Percentiles rank a stretch among this genome's conserved stretches.
phyloP scores from a whole-genome alignment of 257 asterid species.

The Solanum ahanhuiri region DNA sequence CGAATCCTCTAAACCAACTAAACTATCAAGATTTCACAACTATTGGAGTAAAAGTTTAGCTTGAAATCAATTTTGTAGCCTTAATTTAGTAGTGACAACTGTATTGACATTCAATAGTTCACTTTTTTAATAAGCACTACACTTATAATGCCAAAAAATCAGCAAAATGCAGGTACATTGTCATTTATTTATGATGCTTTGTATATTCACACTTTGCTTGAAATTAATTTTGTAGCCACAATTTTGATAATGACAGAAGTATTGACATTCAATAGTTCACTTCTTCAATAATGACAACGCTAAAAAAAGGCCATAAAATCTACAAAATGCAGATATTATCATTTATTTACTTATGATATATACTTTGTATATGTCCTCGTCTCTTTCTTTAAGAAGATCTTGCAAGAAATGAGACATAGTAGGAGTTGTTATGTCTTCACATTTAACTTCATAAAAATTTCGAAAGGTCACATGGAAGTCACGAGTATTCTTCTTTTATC shows the following conservation, averaged over 20 bases:
- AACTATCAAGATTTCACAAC: too few species aligned
- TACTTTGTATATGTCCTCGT: background rate
- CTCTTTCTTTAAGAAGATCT: background rate
- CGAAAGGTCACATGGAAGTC: background rate
- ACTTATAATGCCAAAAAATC: background rate
- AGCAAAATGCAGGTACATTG: background rate
- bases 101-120: background rate
- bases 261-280: background rate
- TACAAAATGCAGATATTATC: background rate
- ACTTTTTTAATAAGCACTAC: background rate
- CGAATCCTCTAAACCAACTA: too few species aligned
- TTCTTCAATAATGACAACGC: background rate
- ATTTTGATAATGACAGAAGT: background rate
- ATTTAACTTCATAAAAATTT: background rate
- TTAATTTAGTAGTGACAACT: background rate
- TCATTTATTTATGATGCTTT: background rate
- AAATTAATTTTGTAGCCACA: background rate
- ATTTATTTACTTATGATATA: background rate
- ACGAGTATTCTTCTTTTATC: background rate
- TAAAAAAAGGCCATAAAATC: background rate
- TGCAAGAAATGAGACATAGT: background rate
- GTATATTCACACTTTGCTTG: background rate
- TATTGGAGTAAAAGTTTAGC: background rate
- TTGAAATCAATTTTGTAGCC: background rate
- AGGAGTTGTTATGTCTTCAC: background rate